Evolutionary conservation across 1,284 basidiomycete species (phyloP), one percentile per base, ranked within the genome.

Genomic region (Irpex lacteus): DNA sequence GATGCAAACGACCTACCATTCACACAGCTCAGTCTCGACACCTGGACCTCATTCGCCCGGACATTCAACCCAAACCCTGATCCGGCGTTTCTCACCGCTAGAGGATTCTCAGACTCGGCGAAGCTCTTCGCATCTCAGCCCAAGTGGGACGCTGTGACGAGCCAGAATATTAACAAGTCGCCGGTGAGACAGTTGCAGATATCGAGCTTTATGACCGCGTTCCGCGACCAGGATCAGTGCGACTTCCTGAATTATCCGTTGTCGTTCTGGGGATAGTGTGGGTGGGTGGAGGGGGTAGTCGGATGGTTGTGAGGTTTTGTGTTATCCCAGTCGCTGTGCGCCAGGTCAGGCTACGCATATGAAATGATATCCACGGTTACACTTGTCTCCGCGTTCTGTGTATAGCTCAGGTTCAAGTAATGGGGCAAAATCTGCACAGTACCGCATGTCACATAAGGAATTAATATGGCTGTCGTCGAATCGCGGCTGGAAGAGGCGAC

Each of bases 31-130:
- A 70, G 68, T 38, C 63, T 77, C 34, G 80, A 81, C 64, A 64
- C 71, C 26, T 81, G 78, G 79, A 71, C 76, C 0, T 67, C 75
- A 3, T 82, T 81, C 65, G 78, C 75, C 15, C 73, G 78, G 60
- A 76, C 76, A 11, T 76, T 75, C 68, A 68, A 81, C 62, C 80
- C 80, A 3, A 81, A 81, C 67, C 79, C 78, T 1, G 72, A 76
- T 54, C 69, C 66, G 11, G 70, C 65, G 0, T 79, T 76, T 68
- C 73, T 81, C 19, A 61, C 66, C 4, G 77, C 76, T 1, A 72
- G 79, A 15, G 70, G 74, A 15, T 73, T 71, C 69, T 67, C 68
- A 26, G 65, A 62, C 15, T 68, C 71, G 0, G 68, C 68, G 1
- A 60, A 63, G 57, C 68, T 69, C 8, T 66, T 74, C 44, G 67